Conservation (phyloP, 345 rosid species). For the Geranium brycei region DNA sequence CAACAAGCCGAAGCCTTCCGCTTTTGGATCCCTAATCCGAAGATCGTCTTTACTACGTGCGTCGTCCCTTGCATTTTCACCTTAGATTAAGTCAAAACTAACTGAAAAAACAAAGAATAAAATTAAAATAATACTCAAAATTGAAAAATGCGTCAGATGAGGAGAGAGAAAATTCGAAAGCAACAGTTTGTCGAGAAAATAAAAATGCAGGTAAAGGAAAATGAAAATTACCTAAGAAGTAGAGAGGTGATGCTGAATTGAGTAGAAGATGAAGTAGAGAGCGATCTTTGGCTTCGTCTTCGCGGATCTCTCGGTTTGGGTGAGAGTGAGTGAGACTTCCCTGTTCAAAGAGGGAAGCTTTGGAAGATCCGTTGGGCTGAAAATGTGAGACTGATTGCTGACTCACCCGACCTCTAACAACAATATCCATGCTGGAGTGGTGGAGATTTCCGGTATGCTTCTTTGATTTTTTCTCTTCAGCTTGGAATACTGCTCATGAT, state of each 20-base stretch:
- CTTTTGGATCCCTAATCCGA: constrained; percentile 24
- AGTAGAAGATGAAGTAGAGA: too few relatives aligned
- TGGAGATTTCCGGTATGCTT: constrained; percentile 11
- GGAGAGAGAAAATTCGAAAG: too few relatives aligned
- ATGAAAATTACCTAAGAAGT: too few relatives aligned
- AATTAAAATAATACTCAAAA: background rate
- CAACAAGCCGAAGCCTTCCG: constrained; percentile 15
- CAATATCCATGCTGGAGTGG: constrained; percentile 14
- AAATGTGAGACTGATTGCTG: constrained; percentile 5
- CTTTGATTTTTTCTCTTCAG: background rate
- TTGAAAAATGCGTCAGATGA: background rate
- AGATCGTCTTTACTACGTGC: constrained; percentile 28
- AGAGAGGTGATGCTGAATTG: too few relatives aligned
- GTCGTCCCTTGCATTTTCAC: constrained; percentile 51
- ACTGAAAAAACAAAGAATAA: constrained; percentile 1
- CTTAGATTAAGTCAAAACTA: background rate
- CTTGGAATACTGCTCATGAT: too few relatives aligned
- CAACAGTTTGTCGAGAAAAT: too few relatives aligned
- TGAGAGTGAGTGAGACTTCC: too few relatives aligned
- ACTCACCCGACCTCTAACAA: constrained; percentile 1
- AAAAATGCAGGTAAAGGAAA: too few relatives aligned
- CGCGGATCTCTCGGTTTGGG: background rate
- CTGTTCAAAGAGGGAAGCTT: constrained; percentile 13
- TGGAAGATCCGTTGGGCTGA: constrained; percentile 32
- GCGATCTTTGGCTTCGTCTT: background rate